Conservation (phyloP, 139 green algal genomes). For the Nannochloris sp. region DNA sequence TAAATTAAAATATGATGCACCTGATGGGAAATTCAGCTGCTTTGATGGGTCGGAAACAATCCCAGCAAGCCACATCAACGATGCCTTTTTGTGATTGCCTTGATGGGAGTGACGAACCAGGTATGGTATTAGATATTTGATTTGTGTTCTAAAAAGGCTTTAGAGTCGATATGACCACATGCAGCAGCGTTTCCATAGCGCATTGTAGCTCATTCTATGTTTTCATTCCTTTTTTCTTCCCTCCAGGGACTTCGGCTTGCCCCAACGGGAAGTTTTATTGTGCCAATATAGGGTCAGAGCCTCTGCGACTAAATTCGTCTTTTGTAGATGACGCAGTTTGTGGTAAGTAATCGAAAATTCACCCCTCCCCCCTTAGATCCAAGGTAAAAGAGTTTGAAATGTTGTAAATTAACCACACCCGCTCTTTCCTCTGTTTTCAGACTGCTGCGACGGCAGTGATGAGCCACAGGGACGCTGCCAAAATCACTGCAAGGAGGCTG, state of each 20-base stretch:
- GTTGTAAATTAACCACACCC: neutral
- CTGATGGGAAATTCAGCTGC: constrained; percentile 49
- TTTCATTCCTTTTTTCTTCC: neutral
- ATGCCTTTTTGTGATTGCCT: constrained; percentile 92
- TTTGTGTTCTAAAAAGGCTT: neutral
- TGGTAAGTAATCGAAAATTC: constrained; percentile 37
- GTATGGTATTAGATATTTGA: constrained; percentile 15
- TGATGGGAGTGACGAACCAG: constrained; percentile 91
- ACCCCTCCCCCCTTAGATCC: neutral
- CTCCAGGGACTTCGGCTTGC: constrained; percentile 80
- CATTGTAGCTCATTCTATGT: neutral
- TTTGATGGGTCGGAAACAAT: constrained; percentile 57
- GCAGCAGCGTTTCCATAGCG: neutral
- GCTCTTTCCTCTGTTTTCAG: constrained; percentile 28
- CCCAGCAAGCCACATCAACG: constrained; percentile 67
- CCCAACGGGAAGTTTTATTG: constrained; percentile 80
- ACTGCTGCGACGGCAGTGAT: constrained; percentile 90
- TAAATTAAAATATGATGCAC: constrained; percentile 4
- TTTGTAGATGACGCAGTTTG: constrained; percentile 94
- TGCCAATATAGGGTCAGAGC: constrained; percentile 62
- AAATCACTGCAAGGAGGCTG: constrained; percentile 68
- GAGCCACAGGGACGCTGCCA: constrained; percentile 62
- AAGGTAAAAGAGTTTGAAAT: neutral
- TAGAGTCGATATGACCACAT: neutral
- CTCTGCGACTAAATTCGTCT: constrained; percentile 51